Conservation (phyloP, 176 grass and related monocot genomes). For the Rhynchospora pubera region DNA sequence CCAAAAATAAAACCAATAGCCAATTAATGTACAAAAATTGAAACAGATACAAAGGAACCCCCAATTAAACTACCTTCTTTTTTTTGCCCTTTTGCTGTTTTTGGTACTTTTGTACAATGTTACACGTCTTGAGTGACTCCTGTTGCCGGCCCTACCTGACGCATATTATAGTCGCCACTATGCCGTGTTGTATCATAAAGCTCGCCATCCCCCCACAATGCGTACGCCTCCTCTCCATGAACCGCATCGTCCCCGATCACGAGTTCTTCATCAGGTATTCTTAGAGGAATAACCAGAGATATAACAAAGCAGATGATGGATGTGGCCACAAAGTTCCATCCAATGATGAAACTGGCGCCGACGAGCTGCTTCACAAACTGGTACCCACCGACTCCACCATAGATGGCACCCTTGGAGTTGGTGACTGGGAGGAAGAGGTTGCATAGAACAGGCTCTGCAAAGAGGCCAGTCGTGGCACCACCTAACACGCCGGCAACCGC, state of each 20-base stretch:
- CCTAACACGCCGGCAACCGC: conserved; percentile 47
- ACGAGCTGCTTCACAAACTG: conserved; percentile 52
- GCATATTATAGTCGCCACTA: background rate
- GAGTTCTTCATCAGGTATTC: conserved; percentile 54
- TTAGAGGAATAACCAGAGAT: conserved; percentile 35
- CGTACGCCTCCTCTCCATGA: conserved; percentile 95
- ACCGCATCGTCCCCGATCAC: conserved; percentile 72
- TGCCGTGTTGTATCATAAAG: conserved; percentile 59
- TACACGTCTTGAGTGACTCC: conserved; percentile 9
- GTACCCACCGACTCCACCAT: conserved; percentile 30
- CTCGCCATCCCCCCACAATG: conserved; percentile 91
- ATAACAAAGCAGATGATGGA: conserved; percentile 54
- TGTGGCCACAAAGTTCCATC: conserved; percentile 44
- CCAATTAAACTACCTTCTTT: background rate
- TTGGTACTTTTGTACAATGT: background rate
- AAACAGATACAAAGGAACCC: background rate
- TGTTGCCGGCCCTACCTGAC: background rate
- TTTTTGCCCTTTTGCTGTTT: background rate
- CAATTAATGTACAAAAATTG: conserved; percentile 1
- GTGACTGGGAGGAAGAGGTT: conserved; percentile 48
- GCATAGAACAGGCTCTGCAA: conserved; percentile 47
- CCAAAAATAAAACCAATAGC: background rate
- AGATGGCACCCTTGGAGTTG: conserved; percentile 43
- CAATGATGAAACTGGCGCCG: conserved; percentile 49
- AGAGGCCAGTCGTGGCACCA: conserved; percentile 24